phyloP scores from a whole-genome alignment of 768 basidiomycete species.

The Naematelia aurantialba region DNA sequence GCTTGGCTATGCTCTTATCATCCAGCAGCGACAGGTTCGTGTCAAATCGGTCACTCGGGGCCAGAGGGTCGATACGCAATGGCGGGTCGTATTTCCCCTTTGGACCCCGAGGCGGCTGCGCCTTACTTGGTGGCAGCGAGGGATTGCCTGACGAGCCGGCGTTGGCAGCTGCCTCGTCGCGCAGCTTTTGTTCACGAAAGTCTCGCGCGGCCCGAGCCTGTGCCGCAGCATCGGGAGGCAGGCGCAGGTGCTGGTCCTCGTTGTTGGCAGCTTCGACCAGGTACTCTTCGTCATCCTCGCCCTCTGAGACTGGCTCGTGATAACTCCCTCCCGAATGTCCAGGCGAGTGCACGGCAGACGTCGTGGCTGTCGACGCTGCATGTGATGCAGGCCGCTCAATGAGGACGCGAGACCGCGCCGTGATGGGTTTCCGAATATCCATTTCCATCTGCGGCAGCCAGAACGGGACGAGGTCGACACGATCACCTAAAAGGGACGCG shows the following conservation, averaged over 20 bases:
- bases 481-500: constrained; percentile 81
- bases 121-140: constrained; percentile 1
- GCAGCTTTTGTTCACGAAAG: constrained; percentile 73
- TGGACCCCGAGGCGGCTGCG: constrained; percentile 3
- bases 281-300: constrained; percentile 71
- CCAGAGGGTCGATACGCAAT: constrained; percentile 72
- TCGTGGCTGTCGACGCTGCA: constrained; percentile 46
- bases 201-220: constrained; percentile 81
- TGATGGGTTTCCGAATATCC: constrained; percentile 89
- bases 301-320: constrained; percentile 88
- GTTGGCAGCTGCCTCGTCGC: constrained; percentile 53
- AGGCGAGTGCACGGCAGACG: constrained; percentile 53
- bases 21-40: constrained; percentile 61
- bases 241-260: constrained; percentile 74
- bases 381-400: constrained; percentile 61
- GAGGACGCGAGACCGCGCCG: constrained; percentile 60
- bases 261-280: constrained; percentile 65
- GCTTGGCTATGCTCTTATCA: constrained; percentile 58
- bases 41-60: constrained; percentile 76
- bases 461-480: constrained; percentile 94
- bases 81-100: constrained; percentile 31
- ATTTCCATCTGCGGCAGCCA: constrained; percentile 93
- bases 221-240: constrained; percentile 57
- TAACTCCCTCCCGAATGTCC: constrained; percentile 55
- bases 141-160: constrained; percentile 18